Conservation (phyloP, 352 stramenopile species). For the Ophiocytium majus region DNA sequence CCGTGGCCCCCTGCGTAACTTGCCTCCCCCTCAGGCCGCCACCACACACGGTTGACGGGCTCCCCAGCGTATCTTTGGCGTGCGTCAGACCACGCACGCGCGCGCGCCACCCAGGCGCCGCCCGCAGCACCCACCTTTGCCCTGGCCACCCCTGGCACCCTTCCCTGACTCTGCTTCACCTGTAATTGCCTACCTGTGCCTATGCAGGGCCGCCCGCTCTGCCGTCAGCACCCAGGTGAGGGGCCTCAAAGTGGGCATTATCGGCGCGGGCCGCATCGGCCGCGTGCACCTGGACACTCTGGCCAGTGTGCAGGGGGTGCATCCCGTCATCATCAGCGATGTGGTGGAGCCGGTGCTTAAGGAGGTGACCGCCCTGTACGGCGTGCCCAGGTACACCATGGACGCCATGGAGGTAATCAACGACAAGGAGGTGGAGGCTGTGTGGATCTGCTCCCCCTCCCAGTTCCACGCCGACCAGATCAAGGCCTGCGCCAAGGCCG, state of each 20-base stretch:
- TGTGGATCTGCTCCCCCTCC: slow-evolving; percentile 92
- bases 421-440: slow-evolving; percentile 84
- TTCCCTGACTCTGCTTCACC: not conserved
- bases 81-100: not conserved
- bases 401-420: slow-evolving; percentile 78
- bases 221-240: slow-evolving; percentile 7
- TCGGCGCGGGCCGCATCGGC: slow-evolving; percentile 72
- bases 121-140: no score
- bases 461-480: slow-evolving; percentile 89
- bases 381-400: slow-evolving; percentile 57
- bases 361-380: slow-evolving; percentile 55
- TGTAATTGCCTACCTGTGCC: not conserved
- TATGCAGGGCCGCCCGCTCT: not conserved
- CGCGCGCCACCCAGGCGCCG: no score
- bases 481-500: slow-evolving; percentile 73
- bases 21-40: no score
- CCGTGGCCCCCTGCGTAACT: no score
- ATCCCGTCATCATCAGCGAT: slow-evolving; percentile 56
- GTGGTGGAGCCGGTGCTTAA: slow-evolving; percentile 57
- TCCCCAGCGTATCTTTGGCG: not conserved
- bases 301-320: slow-evolving; percentile 45
- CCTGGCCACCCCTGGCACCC: no score
- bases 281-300: slow-evolving; percentile 75
- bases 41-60: not conserved
- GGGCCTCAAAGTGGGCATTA: slow-evolving; percentile 69